Evolutionary conservation across 805 yeast genomes (phyloP), one percentile per base, ranked within the genome.

Genomic region (Suhomyces canberraensis): DNA sequence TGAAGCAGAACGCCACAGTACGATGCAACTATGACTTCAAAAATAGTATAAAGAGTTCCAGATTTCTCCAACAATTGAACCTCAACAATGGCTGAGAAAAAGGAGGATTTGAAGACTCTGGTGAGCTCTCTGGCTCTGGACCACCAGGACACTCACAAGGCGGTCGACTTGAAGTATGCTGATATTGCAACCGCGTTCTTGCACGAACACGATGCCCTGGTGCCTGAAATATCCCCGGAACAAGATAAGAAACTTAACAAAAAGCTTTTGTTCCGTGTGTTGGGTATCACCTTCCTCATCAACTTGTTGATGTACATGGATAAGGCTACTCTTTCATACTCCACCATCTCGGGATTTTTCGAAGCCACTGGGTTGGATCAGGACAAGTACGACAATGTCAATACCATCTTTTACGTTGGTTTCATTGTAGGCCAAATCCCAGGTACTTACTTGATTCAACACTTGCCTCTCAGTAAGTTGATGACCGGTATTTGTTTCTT

Each of bases 351-450:
- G 35, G 79, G 71, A 1, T 52, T 76, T 18, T 73, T 63, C 54
- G 66, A 58, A 6, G 76, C 70, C 39, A 72, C 76, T 1, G 66
- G 68, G 4, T 48, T 77, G 18, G 56, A 58, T 18, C 70, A 69
- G 44, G 46, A 62, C 34, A 40, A 61, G 33, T 76, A 72, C 50
- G 70, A 71, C 44, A 71, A 73, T 37, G 59, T 73, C 13, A 73
- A 74, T 42, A 71, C 80, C 3, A 40, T 76, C n/a, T 76, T 75
- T 46, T 75, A 75, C 46, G 75, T 66, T 16, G 81, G 80, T 4
- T 74, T 61, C 43, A 51, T 68, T 6, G 54, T 70, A 15, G 79
- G 78, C 3, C 78, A 75, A 43, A 58, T 70, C 11, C 56, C 57
- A 2, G 71, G 71, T 25, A 51, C 68, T 33, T 56, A 63, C 33